phyloP scores from a whole-genome alignment of 768 basidiomycete species.

The Pleurotus eryngii region DNA sequence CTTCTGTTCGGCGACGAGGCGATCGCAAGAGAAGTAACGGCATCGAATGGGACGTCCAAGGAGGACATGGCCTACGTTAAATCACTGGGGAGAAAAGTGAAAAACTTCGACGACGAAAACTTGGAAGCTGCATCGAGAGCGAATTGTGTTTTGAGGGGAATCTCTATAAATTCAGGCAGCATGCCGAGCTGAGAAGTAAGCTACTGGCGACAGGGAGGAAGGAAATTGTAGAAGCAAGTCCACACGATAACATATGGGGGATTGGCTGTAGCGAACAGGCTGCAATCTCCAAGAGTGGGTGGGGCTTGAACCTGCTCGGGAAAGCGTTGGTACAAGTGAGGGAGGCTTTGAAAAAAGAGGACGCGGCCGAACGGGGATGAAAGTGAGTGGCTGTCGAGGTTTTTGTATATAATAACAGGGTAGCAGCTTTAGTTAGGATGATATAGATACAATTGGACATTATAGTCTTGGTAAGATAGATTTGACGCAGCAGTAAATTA shows the following conservation, averaged over 20 bases:
- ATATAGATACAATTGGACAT: too few relatives aligned
- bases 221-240: constrained; percentile 55
- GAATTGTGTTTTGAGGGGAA: constrained; percentile 53
- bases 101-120: constrained; percentile 41
- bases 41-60: constrained; percentile 25
- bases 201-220: constrained; percentile 47
- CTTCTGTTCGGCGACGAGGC: constrained; percentile 46
- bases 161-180: constrained; percentile 52
- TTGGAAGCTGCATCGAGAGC: constrained; percentile 44
- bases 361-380: neutral
- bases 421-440: too few relatives aligned
- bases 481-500: too few relatives aligned
- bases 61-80: constrained; percentile 43
- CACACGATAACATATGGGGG: constrained; percentile 61
- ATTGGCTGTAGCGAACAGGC: constrained; percentile 52
- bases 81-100: constrained; percentile 48
- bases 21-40: constrained; percentile 41
- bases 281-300: constrained; percentile 37
- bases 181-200: constrained; percentile 34
- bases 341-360: constrained; percentile 28
- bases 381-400: too few relatives aligned
- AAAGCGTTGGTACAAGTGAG: constrained; percentile 42
- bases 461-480: too few relatives aligned
- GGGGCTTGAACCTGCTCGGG: constrained; percentile 60
- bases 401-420: too few relatives aligned